Conservation (phyloP, 176 grass and related monocot genomes). For the Triticum timopheevii region DNA sequence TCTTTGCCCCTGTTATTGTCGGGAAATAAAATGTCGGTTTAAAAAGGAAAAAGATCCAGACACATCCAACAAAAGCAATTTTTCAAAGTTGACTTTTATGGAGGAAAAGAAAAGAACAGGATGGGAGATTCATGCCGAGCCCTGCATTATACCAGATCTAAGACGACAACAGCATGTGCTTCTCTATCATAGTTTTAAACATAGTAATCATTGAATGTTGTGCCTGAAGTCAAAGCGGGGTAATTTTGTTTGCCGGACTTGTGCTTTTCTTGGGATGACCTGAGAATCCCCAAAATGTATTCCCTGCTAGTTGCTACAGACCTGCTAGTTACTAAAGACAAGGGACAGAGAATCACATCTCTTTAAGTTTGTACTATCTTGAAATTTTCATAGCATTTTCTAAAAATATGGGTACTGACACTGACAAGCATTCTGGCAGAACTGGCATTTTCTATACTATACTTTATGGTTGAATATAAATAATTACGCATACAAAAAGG, state of each 20-base stretch:
- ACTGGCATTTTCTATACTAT: background rate
- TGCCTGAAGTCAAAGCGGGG: background rate
- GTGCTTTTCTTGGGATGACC: background rate
- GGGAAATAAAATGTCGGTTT: too few relatives aligned
- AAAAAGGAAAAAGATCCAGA: background rate
- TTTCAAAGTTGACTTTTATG: background rate
- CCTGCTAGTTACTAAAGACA: background rate
- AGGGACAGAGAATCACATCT: background rate
- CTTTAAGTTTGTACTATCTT: background rate
- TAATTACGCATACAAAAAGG: background rate
- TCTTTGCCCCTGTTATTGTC: constrained; percentile 14
- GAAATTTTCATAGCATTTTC: background rate
- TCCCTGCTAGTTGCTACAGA: background rate
- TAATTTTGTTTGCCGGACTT: background rate
- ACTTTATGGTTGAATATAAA: background rate
- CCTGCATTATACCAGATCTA: background rate
- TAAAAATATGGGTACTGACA: background rate
- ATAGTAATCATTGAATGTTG: background rate
- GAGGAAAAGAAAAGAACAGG: background rate
- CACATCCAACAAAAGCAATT: background rate
- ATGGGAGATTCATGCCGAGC: background rate
- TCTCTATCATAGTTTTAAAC: background rate
- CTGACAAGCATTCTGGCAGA: constrained; percentile 1
- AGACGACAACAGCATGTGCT: background rate
- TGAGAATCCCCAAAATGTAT: too few relatives aligned